Percentiles rank a stretch among this genome's conserved stretches.
phyloP scores from a whole-genome alignment of 1,139 yeast genomes.

The Suhomyces guaymorum region DNA sequence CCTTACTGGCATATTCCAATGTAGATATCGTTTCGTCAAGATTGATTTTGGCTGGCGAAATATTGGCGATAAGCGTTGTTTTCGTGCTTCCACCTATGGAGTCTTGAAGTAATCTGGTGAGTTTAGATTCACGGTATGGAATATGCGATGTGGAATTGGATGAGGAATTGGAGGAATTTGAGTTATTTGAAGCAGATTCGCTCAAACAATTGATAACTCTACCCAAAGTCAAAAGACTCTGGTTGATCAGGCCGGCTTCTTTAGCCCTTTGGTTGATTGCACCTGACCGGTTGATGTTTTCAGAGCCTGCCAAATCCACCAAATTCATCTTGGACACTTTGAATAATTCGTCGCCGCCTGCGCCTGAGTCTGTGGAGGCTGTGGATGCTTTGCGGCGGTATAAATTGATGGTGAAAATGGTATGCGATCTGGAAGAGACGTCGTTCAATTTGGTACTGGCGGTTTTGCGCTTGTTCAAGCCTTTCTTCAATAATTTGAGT shows the following conservation, averaged over 20 bases:
- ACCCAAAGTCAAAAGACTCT: slow-evolving; percentile 78
- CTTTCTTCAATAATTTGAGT: slow-evolving; percentile 50
- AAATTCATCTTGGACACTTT: slow-evolving; percentile 69
- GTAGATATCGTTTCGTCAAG: slow-evolving; percentile 81
- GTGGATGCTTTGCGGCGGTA: slow-evolving; percentile 38
- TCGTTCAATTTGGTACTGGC: slow-evolving; percentile 73
- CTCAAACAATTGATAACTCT: slow-evolving; percentile 74
- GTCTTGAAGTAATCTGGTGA: slow-evolving; percentile 77
- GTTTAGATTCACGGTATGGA: slow-evolving; percentile 84
- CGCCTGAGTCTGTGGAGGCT: slow-evolving; percentile 13
- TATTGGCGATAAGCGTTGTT: slow-evolving; percentile 77
- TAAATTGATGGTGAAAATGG: slow-evolving; percentile 64
- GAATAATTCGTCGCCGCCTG: slow-evolving; percentile 32
- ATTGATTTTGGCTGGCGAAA: slow-evolving; percentile 75
- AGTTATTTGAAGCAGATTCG: no score
- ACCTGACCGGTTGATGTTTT: slow-evolving; percentile 76
- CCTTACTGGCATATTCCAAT: slow-evolving; percentile 81
- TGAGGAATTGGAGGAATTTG: no score
- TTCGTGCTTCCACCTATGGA: slow-evolving; percentile 83
- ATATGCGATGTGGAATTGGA: slow-evolving; percentile 46
- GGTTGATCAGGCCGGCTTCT: slow-evolving; percentile 88
- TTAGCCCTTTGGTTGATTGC: slow-evolving; percentile 77
- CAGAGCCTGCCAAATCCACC: slow-evolving; percentile 90
- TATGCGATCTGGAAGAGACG: slow-evolving; percentile 69
- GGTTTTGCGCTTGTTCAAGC: slow-evolving; percentile 58